Evolutionary conservation across 805 yeast species (phyloP), one percentile per base, ranked within the genome.

Genomic region (Yarrowia yakushimensis): DNA sequence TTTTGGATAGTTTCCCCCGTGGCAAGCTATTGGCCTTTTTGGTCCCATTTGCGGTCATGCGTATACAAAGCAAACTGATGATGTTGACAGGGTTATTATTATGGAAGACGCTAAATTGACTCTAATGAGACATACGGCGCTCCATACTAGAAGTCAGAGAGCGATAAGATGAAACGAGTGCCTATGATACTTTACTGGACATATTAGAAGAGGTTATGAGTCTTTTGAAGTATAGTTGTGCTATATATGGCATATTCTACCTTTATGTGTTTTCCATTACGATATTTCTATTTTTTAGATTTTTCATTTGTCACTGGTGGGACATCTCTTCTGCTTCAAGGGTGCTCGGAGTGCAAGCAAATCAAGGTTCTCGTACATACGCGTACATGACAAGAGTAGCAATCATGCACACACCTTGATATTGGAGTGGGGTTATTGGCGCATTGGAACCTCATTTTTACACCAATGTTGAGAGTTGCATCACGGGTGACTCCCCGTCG

Each of bases 81-180:
- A 12, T 27, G 50, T 17, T 27, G 33, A 27, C 5, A 9, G 7
- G 11, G 6, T 25, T 30, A n/a, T 20, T 39, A 20, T 20, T 17
- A 34, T 28, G 25, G 52, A 25, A 36, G 52, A 6, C 36, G 25
- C 36, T 45, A 45, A 28, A 13, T 30, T 45, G 36, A 36, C 15
- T 8, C 52, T 45, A 45, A 45, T 45, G 52, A 45, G 52, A 30
- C 52, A 28, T 18, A 30, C 52, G 52, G 52, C 52, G n/a, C n/a
- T n/a, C n/a, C n/a, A n/a, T n/a, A n/a, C n/a, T n/a, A n/a, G n/a
- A n/a, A n/a, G n/a, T n/a, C n/a, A n/a, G n/a, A n/a, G n/a, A n/a
- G n/a, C n/a, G 10, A 17, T n/a, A n/a, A n/a, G n/a, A 9, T 27
- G 3, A 27, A 27, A 9, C 30, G 30, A 27, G 30, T 27, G 30